Base-by-base conservation (phyloP, 257 asterid species). In the Handroanthus guayacan region DNA sequence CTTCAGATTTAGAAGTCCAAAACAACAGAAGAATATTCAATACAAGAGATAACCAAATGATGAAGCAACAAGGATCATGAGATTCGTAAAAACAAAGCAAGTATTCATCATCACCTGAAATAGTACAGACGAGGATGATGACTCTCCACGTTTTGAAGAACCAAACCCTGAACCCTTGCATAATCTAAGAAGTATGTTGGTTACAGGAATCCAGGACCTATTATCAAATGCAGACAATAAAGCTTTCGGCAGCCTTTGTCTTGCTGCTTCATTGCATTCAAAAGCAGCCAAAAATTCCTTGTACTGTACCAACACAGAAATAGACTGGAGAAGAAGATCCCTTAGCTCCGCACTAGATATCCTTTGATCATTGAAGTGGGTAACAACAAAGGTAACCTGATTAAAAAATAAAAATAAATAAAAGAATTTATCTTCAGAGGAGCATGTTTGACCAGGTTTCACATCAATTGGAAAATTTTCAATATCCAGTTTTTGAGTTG, bases 271-370 rank as follows among this genome's bases (percentile, higher is more conserved):
- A 75, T 94, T 94, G 89, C 88, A 91, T 85, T 94, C 99, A 63
- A 94, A 92, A 65, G 86, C 96, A 71, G 87, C 86, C 86, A 94
- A 81, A 80, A 84, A 89, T 75, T 92, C 97, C 81, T 82, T 90
- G 89, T 92, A 92, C 77, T 92, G 97, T 69, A 92, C 91, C 86
- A 94, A 81, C 70, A 91, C 96, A 20, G 96, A 89, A 57, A 94
- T 92, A 25, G 99, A 94, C 78, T 94, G 99, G 75, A 94, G 96
- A 81, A 94, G 98, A 76, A 92, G 99, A 86, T 94, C 99, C 83
- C 84, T 90, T 57, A 92, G 83, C 81, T 89, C 98, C 6, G 97
- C 97, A 62, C 96, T 90, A 11, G 98, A 88, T 80, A 94, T 94
- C 79, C 99, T 89, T 74, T 97, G 92, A 85, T 94, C 99, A 62